Evolutionary conservation across 108 stramenopile genomes (phyloP).

Genomic region (Cyclotella atomus): DNA sequence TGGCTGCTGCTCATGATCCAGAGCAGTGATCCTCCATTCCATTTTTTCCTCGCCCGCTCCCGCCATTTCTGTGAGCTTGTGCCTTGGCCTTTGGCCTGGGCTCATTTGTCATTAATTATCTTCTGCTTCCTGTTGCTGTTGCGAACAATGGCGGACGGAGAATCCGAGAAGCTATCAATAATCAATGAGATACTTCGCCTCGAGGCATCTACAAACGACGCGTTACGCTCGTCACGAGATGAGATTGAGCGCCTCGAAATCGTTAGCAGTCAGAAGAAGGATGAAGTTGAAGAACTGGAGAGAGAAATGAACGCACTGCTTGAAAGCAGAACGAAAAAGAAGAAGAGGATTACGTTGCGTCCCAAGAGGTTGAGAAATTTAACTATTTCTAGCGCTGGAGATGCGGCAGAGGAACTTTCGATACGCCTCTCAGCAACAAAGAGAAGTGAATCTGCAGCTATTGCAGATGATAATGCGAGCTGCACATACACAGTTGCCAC

Average conservation of each 20-base stretch:
- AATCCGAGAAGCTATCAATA: background rate
- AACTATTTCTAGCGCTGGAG: background rate
- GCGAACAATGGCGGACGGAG: background rate
- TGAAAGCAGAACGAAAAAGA: background rate
- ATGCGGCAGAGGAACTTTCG: background rate
- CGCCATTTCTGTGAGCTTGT: too few relatives aligned
- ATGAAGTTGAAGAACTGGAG: background rate
- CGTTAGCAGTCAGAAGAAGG: background rate
- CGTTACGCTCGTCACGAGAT: background rate
- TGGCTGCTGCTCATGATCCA: too few relatives aligned
- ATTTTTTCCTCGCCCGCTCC: too few relatives aligned
- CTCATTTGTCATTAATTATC: too few relatives aligned
- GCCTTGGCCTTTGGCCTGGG: too few relatives aligned
- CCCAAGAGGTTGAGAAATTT: background rate
- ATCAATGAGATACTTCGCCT: constrained; percentile 1
- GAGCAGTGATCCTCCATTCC: too few relatives aligned
- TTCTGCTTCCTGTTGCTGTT: too few relatives aligned
- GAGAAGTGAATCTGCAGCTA: background rate
- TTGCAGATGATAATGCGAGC: background rate
- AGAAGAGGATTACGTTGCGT: background rate
- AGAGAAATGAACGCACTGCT: background rate
- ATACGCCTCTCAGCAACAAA: background rate
- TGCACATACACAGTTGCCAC: background rate
- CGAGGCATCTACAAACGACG: background rate
- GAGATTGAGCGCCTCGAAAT: constrained; percentile 4